Evolutionary conservation across 768 basidiomycete genomes (phyloP), one percentile per base, ranked within the genome.

Genomic region (Russula ochroleuca): DNA sequence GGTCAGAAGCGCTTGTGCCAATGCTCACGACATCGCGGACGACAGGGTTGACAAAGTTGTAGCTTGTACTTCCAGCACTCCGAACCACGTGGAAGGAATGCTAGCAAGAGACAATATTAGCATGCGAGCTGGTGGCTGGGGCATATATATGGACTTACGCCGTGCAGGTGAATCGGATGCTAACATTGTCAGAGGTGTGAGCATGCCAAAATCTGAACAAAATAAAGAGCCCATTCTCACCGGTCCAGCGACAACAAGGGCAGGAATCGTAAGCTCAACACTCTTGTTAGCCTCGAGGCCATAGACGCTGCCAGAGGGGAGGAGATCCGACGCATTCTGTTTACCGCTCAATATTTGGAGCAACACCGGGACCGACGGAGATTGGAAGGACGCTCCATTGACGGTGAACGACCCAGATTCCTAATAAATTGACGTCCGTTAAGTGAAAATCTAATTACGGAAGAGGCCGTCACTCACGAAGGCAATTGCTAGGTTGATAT

Each of bases 341-440:
- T 80, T 78, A 0, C 85, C 85, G 51, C 80, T 84, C 47, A 86
- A 70, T 33, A 86, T 81, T 67, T 86, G 85, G 15, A 85, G 77
- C 19, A 86, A 77, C 17, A 84, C 79, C 0, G 85, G 84, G 2
- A 79, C 73, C 0, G 76, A 73, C 0, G 84, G 83, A 4, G 76
- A 70, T 7, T 67, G 61, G 70, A 74, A 83, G 31, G 74, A 69
- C 53, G 65, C 67, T 17, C 71, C 71, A 59, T 80, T 80, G 49
- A 80, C 69, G 2, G 45, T 54, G 21, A 64, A 64, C 0, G 51
- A 47, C 7, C 35, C 56, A 9, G 11, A 0, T 0, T 11, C 10
- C 57, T 57, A 59, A 63, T 8, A 57, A 52, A 25, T 37, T 28
- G 57, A 48, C 19, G 37, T 52, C 11, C 5, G 1, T 45, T 17